These are phyloP conservation scores for Akanthomyces lecanii DNA, from an alignment of 2,329 filamentous ascomycete species.

Conservation along the genomic window DNA sequence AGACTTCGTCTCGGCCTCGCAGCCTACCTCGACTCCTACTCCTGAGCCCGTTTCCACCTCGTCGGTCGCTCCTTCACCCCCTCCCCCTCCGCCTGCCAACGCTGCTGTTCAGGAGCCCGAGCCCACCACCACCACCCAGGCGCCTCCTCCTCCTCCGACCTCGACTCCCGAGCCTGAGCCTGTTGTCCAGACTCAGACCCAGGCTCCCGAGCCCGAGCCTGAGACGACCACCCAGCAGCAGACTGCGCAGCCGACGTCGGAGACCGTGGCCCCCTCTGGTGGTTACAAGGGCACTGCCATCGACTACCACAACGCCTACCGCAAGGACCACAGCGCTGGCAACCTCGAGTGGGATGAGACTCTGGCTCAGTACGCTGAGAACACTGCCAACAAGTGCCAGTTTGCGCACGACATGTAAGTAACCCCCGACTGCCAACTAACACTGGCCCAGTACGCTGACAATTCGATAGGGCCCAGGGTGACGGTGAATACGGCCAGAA, in stretches of 20 bases:
- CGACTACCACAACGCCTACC: constrained; percentile 81
- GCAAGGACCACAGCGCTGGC: constrained; percentile 70
- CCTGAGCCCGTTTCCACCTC: constrained; percentile 23
- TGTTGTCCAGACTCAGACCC: constrained; percentile 16
- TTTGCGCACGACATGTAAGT: constrained; percentile 75
- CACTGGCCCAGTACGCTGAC: constrained; percentile 28
- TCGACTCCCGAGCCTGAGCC: constrained; percentile 17
- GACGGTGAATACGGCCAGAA: constrained; percentile 79
- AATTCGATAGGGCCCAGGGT: constrained; percentile 44
- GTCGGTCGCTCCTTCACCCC: constrained; percentile 18
- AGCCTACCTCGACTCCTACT: constrained; percentile 19
- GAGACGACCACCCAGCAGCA: background rate
- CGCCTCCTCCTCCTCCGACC: constrained; percentile 8
- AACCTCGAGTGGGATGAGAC: constrained; percentile 61
- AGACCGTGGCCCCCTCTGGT: constrained; percentile 13
- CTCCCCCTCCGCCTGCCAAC: constrained; percentile 14
- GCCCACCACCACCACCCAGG: constrained; percentile 14
- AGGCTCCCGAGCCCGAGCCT: background rate
- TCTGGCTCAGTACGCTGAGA: constrained; percentile 60
- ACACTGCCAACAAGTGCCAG: constrained; percentile 61
- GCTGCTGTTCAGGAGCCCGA: constrained; percentile 16
- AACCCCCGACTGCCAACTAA: background rate
- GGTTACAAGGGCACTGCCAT: constrained; percentile 44
- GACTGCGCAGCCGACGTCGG: background rate
- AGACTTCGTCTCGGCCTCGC: constrained; percentile 24